These are phyloP conservation scores for Xylaria flabelliformis DNA, from an alignment of 495 filamentous ascomycete genomes.

Conservation along the genomic window DNA sequence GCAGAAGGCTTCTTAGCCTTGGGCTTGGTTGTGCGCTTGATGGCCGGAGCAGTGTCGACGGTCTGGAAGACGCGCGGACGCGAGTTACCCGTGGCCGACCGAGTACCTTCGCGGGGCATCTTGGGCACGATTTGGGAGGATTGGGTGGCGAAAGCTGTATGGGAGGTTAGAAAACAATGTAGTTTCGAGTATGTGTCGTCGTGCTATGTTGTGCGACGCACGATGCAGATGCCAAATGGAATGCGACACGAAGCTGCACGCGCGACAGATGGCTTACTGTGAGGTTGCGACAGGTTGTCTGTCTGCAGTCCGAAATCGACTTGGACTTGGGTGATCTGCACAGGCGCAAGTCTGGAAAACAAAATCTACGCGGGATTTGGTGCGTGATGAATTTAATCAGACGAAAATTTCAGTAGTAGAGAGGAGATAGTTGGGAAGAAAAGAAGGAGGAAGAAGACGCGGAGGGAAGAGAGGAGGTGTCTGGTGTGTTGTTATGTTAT, in stretches of 20 bases:
- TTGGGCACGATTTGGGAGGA: constrained; percentile 31
- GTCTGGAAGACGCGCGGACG: constrained; percentile 59
- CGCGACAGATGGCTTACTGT: constrained; percentile 21
- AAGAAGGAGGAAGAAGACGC: background rate
- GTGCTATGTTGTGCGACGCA: constrained; percentile 31
- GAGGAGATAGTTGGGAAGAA: constrained; percentile 13
- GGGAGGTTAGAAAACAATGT: constrained; percentile 35
- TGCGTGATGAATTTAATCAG: background rate
- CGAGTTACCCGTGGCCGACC: constrained; percentile 61
- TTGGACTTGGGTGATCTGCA: background rate
- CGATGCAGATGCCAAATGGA: constrained; percentile 32
- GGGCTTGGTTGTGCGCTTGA: constrained; percentile 52
- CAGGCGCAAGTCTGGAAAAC: background rate
- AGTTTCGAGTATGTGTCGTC: constrained; percentile 7
- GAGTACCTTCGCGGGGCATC: constrained; percentile 64
- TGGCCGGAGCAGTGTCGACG: constrained; percentile 56
- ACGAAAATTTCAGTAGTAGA: background rate
- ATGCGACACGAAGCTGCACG: constrained; percentile 37
- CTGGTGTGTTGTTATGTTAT: constrained; percentile 8
- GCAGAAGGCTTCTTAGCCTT: constrained; percentile 45
- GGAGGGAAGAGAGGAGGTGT: constrained; percentile 20
- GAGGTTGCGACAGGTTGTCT: constrained; percentile 13
- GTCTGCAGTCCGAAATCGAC: background rate
- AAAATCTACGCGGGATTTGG: background rate
- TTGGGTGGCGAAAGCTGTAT: constrained; percentile 36